These are phyloP conservation scores for Lithospermum erythrorhizon DNA, from an alignment of 257 asterid species.

Conservation along the genomic window DNA sequence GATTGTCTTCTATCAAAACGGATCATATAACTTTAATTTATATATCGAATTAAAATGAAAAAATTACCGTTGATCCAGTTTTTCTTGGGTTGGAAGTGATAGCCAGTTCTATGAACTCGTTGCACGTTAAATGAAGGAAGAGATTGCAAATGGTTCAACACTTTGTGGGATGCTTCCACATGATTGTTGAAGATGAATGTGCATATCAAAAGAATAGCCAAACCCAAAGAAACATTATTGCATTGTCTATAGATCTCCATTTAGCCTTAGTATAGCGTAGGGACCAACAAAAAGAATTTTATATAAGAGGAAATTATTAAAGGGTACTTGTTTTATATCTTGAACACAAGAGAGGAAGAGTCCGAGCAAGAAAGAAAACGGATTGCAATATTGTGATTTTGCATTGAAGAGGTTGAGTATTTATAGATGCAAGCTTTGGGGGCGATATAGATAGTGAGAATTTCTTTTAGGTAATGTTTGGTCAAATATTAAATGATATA, in stretches of 20 bases:
- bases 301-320: no score
- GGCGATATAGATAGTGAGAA: no score
- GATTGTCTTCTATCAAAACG: not conserved
- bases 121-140: not conserved
- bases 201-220: constrained; percentile 3
- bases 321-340: not conserved
- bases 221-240: not conserved
- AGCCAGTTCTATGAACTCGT: constrained; percentile 36
- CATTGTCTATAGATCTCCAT: not conserved
- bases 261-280: not conserved
- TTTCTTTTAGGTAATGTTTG: no score
- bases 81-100: constrained; percentile 49
- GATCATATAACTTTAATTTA: not conserved
- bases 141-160: constrained; percentile 14
- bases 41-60: not conserved
- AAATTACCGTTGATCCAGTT: constrained; percentile 44
- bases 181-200: constrained; percentile 7
- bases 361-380: no score
- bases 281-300: not conserved
- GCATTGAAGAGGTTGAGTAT: not conserved
- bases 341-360: not conserved
- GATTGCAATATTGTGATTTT: not conserved
- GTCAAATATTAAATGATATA: no score
- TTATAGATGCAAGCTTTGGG: not conserved
- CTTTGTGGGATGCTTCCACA: constrained; percentile 19